Percentiles rank a stretch among this genome's conserved stretches.
phyloP scores from a whole-genome alignment of 1,139 yeast genomes.

The Cylindricascospora bacillispora region DNA sequence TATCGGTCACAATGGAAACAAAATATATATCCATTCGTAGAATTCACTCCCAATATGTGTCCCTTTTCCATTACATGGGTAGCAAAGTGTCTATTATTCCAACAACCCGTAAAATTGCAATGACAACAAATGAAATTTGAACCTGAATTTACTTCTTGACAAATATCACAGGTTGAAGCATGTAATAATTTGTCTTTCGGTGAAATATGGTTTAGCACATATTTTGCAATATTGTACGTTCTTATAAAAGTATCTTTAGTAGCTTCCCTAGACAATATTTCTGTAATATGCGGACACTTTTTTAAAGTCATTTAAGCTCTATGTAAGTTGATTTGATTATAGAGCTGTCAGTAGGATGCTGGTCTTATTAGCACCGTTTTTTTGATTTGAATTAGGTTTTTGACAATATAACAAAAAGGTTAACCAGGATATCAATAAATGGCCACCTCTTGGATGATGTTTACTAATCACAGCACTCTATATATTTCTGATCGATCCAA shows the following conservation, averaged over 20 bases:
- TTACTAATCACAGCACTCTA: no score
- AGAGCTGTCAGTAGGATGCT: no score
- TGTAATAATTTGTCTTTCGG: slow-evolving; percentile 11
- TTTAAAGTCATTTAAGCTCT: no score
- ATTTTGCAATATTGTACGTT: slow-evolving; percentile 19
- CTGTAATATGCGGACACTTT: slow-evolving; percentile 15
- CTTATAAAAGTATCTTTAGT: slow-evolving; percentile 19
- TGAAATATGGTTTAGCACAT: slow-evolving; percentile 14
- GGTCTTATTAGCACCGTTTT: no score
- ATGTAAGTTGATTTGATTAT: no score
- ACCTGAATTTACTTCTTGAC: slow-evolving; percentile 30
- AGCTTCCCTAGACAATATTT: no score
- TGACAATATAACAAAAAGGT: no score
- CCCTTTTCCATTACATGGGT: slow-evolving; percentile 48
- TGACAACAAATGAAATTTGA: slow-evolving; percentile 61
- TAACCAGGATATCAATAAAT: no score
- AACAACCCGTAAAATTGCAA: slow-evolving; percentile 75
- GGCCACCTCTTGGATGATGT: no score
- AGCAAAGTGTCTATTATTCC: slow-evolving; percentile 43
- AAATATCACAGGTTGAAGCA: slow-evolving; percentile 19
- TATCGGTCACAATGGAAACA: slow-evolving; percentile 73
- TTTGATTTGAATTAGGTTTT: no score
- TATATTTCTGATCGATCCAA: no score
- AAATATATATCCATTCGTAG: slow-evolving; percentile 41
- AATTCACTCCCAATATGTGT: slow-evolving; percentile 54